These are phyloP conservation scores for Fistulinella prunicolor DNA, from an alignment of 768 basidiomycete genomes.

Conservation along the genomic window DNA sequence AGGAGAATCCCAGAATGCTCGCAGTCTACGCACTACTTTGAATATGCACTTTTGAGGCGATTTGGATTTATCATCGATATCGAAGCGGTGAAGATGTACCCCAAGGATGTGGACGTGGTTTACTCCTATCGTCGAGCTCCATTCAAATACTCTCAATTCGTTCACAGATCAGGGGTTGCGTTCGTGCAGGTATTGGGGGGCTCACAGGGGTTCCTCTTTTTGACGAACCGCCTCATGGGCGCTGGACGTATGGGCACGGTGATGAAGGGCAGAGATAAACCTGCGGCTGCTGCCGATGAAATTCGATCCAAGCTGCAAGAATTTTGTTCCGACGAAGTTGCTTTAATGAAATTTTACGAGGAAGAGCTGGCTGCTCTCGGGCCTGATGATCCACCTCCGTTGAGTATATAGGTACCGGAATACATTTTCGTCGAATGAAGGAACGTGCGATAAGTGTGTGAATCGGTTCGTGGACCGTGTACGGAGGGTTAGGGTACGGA, in stretches of 20 bases:
- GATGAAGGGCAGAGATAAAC: constrained; percentile 53
- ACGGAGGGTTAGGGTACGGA: constrained; percentile 33
- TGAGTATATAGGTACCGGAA: constrained; percentile 37
- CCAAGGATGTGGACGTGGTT: constrained; percentile 75
- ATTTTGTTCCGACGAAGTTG: constrained; percentile 60
- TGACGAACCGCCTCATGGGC: constrained; percentile 84
- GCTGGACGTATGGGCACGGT: constrained; percentile 59
- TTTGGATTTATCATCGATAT: constrained; percentile 85
- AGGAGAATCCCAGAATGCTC: constrained; percentile 65
- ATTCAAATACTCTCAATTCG: constrained; percentile 85
- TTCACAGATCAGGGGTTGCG: constrained; percentile 85
- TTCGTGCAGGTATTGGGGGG: constrained; percentile 88
- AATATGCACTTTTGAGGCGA: constrained; percentile 69
- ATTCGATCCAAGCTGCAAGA: constrained; percentile 57
- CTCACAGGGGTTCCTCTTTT: constrained; percentile 77
- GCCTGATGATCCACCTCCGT: constrained; percentile 41
- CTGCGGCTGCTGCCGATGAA: constrained; percentile 56
- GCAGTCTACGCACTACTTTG: constrained; percentile 70
- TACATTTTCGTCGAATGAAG: constrained; percentile 8
- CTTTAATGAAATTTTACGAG: constrained; percentile 67
- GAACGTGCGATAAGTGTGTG: constrained; percentile 7
- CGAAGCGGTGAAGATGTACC: constrained; percentile 74
- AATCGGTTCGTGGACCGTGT: constrained; percentile 1
- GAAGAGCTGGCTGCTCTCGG: constrained; percentile 57
- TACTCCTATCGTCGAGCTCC: constrained; percentile 86